These are phyloP conservation scores for Chaetomium strumarium DNA, from an alignment of 2,329 filamentous ascomycete genomes.

Conservation along the genomic window DNA sequence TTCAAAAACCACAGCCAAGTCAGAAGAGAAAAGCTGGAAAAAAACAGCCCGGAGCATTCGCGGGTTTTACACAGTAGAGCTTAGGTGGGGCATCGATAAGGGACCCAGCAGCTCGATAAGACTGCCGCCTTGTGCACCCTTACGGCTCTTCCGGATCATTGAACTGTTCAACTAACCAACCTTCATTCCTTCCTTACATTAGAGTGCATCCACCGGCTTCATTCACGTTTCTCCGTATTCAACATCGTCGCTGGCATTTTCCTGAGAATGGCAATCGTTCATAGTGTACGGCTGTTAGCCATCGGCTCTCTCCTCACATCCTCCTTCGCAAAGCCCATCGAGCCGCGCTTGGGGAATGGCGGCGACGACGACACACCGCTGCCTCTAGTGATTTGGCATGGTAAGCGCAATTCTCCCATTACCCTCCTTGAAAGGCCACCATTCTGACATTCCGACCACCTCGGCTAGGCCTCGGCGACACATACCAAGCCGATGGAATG, in stretches of 20 bases:
- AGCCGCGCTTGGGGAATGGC: slow-evolving; percentile 25
- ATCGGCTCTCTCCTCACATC: slow-evolving; percentile 31
- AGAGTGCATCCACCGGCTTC: not conserved
- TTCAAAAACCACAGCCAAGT: not conserved
- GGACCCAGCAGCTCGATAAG: not conserved
- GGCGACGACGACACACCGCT: slow-evolving; percentile 61
- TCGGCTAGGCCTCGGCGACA: slow-evolving; percentile 53
- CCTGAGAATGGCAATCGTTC: slow-evolving; percentile 26
- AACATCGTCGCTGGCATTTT: not conserved
- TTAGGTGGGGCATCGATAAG: not conserved
- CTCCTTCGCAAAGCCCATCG: slow-evolving; percentile 28
- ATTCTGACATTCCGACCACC: not conserved
- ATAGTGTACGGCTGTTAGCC: slow-evolving; percentile 26
- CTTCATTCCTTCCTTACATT: not conserved
- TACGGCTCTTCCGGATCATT: not conserved
- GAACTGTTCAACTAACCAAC: not conserved
- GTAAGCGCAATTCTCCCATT: slow-evolving; percentile 24
- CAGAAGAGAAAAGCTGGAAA: not conserved
- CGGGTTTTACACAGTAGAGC: not conserved
- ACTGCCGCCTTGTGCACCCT: not conserved
- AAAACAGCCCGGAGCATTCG: too few species aligned
- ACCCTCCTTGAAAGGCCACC: not conserved
- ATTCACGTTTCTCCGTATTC: slow-evolving; percentile 3
- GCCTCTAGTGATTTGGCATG: slow-evolving; percentile 94
- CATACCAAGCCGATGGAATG: slow-evolving; percentile 71